Evolutionary conservation across 2,329 filamentous ascomycete species (phyloP).

Genomic region (Raffaelea arxii): DNA sequence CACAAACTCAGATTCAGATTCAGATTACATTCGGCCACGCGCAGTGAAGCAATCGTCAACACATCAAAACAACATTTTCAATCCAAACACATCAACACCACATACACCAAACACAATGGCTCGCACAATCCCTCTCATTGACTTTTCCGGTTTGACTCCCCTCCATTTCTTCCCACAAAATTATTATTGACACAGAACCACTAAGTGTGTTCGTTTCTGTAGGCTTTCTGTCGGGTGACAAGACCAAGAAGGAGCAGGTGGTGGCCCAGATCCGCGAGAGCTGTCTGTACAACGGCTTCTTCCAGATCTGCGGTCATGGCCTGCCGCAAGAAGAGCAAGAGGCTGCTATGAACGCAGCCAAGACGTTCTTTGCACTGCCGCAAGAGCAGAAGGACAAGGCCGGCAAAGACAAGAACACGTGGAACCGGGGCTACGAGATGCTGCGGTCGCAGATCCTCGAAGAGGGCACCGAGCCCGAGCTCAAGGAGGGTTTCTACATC

Average conservation of each 20-base stretch:
- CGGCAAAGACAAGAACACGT: conserved; percentile 20
- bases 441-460: conserved; percentile 21
- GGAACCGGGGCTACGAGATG: conserved; percentile 26
- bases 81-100: neutral
- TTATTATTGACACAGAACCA: neutral
- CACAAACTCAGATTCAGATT: no score
- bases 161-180: neutral
- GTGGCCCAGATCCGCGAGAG: conserved; percentile 21
- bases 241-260: conserved; percentile 4
- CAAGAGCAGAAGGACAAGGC: conserved; percentile 29
- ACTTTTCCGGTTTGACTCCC: conserved; percentile 9
- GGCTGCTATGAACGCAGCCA: conserved; percentile 28
- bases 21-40: no score
- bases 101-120: neutral
- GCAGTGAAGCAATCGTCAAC: no score
- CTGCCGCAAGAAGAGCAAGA: conserved; percentile 30
- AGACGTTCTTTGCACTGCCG: conserved; percentile 37
- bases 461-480: conserved; percentile 22
- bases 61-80: neutral
- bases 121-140: conserved; percentile 9
- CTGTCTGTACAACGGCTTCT: conserved; percentile 40
- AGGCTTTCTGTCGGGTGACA: conserved; percentile 9
- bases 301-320: conserved; percentile 40
- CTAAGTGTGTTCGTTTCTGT: neutral
- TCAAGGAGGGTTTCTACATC: conserved; percentile 31